Base-by-base conservation (phyloP, 2,329 filamentous ascomycete genomes). In the Epichloe glyceriae region DNA sequence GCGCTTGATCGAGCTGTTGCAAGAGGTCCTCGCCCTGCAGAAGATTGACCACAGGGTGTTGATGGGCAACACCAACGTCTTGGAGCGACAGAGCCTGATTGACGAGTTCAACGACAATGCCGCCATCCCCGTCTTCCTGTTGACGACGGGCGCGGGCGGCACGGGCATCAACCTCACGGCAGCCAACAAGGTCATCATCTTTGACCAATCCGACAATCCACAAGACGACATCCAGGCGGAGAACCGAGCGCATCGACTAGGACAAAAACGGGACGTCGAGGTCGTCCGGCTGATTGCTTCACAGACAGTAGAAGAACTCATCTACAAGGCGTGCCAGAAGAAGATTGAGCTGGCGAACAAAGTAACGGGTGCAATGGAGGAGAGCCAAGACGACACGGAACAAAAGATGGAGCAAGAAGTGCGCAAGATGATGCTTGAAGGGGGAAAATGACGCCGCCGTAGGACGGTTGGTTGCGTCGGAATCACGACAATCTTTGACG, bases 161-260 rank as follows among this genome's bases (percentile, higher is more conserved):
- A 93, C 91, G 0, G 93, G 93, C 40, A 94, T 98, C 71, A 98
- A 98, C 67, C 71, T 98, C 50, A 93, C 91, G 7, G 87, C 86
- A 37, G 93, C 93, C 4, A 97, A 97, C 72, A 97, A 96, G 69
- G 91, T 98, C 58, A 81, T 98, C 67, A 93, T 98, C 61, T 96
- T 97, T 64, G 93, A 98, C 67, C 86, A 86, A 56, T 88, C 84
- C n/a, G 95, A 96, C 70, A 98, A 98, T 60, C 93, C 93, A 0
- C 93, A 98, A 64, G 91, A 97, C 58, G 93, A 98, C 63, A 83
- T 95, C n/a, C 93, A 98, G 66, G 93, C 93, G 0, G 93, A 97
- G 72, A 97, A 98, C 65, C 83, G 93, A 17, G 93, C 93, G 0
- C 93, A 98, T 68, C 85, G 93, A 14, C 87, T 98, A 8, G 93